Percentiles rank a stretch among this genome's conserved stretches.
phyloP scores from a whole-genome alignment of 495 filamentous ascomycete genomes.

The Emericellopsis terricola region DNA sequence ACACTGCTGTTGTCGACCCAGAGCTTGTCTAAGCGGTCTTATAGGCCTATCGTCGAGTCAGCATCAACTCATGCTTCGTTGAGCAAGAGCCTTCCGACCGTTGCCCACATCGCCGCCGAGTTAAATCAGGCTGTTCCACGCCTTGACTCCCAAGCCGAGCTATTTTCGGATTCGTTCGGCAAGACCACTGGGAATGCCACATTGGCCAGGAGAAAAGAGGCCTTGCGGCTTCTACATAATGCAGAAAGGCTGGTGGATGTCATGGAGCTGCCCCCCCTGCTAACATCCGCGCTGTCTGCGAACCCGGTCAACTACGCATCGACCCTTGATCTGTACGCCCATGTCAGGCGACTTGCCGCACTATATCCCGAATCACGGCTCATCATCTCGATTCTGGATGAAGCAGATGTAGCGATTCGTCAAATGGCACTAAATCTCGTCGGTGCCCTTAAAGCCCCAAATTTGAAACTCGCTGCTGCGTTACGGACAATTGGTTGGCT shows the following conservation, averaged over 20 bases:
- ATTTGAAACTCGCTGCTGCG: conserved; percentile 74
- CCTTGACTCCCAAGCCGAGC: conserved; percentile 60
- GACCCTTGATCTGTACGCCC: conserved; percentile 81
- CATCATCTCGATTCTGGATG: conserved; percentile 48
- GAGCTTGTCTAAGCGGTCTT: conserved; percentile 76
- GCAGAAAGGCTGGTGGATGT: conserved; percentile 82
- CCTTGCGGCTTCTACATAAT: conserved; percentile 73
- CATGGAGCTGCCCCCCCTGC: conserved; percentile 73
- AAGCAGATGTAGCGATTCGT: conserved; percentile 80
- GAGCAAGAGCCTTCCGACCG: conserved; percentile 41
- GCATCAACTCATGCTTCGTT: conserved; percentile 60
- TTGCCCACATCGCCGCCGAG: conserved; percentile 42
- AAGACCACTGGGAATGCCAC: conserved; percentile 49
- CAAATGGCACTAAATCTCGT: conserved; percentile 79
- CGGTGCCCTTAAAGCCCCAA: conserved; percentile 50
- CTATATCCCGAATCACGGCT: conserved; percentile 67
- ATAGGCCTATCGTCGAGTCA: conserved; percentile 69
- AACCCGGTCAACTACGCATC: conserved; percentile 57
- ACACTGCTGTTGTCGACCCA: conserved; percentile 76
- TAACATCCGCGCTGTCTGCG: conserved; percentile 39
- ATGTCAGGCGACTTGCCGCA: conserved; percentile 72
- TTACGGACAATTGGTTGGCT: conserved; percentile 90
- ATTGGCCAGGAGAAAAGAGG: conserved; percentile 59
- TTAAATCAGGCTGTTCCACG: conserved; percentile 56
- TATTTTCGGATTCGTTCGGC: conserved; percentile 72